Percentiles rank a stretch among this genome's conserved stretches.
These are phyloP conservation scores for Ogataea paraovalis DNA, from an alignment of 805 yeast species.

Conservation along the genomic window DNA sequence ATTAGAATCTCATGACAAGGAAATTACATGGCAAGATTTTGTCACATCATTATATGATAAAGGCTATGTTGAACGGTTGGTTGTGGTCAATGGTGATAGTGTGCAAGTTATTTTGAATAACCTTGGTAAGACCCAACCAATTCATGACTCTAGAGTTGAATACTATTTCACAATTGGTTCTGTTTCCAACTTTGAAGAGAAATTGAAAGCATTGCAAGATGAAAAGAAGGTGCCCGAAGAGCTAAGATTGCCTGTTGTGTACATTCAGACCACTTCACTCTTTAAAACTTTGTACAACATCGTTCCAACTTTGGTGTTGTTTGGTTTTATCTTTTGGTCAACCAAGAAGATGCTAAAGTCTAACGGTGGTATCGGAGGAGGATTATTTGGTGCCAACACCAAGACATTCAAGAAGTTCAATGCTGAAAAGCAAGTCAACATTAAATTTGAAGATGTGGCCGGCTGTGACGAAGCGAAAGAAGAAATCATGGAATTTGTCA, in stretches of 20 bases:
- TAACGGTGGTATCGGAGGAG: constrained; percentile 54
- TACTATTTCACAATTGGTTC: constrained; percentile 81
- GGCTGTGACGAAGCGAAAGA: constrained; percentile 94
- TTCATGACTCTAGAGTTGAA: constrained; percentile 24
- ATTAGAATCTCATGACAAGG: constrained; percentile 24
- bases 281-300: constrained; percentile 63
- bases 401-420: constrained; percentile 77
- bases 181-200: constrained; percentile 79
- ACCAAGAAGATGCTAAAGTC: constrained; percentile 52
- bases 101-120: constrained; percentile 66
- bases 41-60: constrained; percentile 71
- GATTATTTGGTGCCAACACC: constrained; percentile 51
- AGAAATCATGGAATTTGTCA: constrained; percentile 93
- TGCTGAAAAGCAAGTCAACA: constrained; percentile 77
- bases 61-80: constrained; percentile 70
- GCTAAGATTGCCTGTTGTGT: constrained; percentile 74
- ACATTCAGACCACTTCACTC: constrained; percentile 64
- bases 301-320: constrained; percentile 72
- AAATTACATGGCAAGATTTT: constrained; percentile 64
- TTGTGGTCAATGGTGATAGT: constrained; percentile 65
- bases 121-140: constrained; percentile 33
- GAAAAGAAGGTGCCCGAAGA: constrained; percentile 59
- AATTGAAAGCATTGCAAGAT: constrained; percentile 70
- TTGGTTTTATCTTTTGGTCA: constrained; percentile 75
- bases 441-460: constrained; percentile 85